Evolutionary conservation across 2,329 filamentous ascomycete species (phyloP), one percentile per base, ranked within the genome.

Genomic region (Trichophyton schoenleinii): DNA sequence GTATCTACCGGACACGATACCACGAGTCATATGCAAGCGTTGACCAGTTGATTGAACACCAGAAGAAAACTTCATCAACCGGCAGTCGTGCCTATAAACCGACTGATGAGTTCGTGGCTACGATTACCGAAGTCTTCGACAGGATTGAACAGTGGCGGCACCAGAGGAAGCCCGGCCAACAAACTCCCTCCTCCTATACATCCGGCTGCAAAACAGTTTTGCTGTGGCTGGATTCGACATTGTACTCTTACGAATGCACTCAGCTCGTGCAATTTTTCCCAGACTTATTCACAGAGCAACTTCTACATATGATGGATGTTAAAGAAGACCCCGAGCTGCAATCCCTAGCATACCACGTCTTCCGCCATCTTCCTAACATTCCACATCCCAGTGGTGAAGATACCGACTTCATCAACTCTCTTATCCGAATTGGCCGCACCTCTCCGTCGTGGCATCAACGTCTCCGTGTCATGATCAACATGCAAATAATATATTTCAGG

Each of bases 271-370:
- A 87, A 2, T 97, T 96, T 81, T 97, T 99, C 78, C 88, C 91
- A 0, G 82, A 88, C 41, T 81, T 87, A 0, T 92, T 97, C 70
- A 94, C 95, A 72, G 89, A 94, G 68, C 89, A 96, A 72, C 83
- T 99, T 13, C 78, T 99, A 59, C 91, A 99, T 78, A 99, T 99
- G 94, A 99, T 99, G 92, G 94, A 99, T 70, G 90, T 99, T 72
- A 97, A 97, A 73, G 94, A 99, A 73, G 94, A 99, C 69, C 91
- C 90, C 0, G 95, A 99, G 73, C 81, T 99, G 1, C 95, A 96
- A 79, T 87, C 88, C 8, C 81, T 96, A 7, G 92, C 94, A 0
- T 99, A 97, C 71, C 91, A 96, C 70, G 94, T 99, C 48, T 99
- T 97, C 78, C 87, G 92, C 5, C 92, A 99, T 70, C 79, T 99